Evolutionary conservation across 139 green algal species (phyloP).

Genomic region (Auxenochlorella pyrenoidosa): DNA sequence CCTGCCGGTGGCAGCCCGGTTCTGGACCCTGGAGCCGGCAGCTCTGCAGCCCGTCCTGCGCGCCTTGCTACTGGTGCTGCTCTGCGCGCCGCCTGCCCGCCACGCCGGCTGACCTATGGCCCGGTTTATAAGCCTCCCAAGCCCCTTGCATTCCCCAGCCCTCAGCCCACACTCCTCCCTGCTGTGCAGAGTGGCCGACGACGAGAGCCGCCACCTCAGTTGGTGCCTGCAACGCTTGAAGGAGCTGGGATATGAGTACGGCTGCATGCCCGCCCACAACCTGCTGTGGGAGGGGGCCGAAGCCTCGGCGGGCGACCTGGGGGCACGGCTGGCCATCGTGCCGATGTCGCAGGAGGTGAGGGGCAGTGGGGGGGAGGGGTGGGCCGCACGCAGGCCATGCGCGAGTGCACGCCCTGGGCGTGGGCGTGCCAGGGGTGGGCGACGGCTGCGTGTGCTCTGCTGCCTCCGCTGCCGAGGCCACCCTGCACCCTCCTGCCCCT

Average conservation of each 20-base stretch:
- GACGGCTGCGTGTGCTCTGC: no score
- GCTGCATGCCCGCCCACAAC: constrained; percentile 80
- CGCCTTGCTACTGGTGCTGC: no score
- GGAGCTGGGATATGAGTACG: constrained; percentile 78
- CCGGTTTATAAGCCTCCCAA: neutral
- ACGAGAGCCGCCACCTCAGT: constrained; percentile 81
- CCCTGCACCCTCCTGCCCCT: no score
- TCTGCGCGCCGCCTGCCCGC: no score
- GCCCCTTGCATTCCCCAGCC: neutral
- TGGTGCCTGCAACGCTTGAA: constrained; percentile 78
- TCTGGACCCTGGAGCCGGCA: neutral
- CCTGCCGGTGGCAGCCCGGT: no score
- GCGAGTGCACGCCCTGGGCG: no score
- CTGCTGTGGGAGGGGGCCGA: constrained; percentile 82
- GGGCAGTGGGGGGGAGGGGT: constrained; percentile 58
- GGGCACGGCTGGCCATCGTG: constrained; percentile 77
- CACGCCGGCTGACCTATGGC: no score
- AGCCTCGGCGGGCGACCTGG: constrained; percentile 50
- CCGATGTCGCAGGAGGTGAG: constrained; percentile 84
- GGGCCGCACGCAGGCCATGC: neutral
- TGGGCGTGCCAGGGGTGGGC: no score
- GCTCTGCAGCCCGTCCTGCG: neutral
- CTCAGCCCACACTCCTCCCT: neutral
- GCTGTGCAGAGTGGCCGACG: constrained; percentile 74
- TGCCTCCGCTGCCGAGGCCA: no score